phyloP scores from a whole-genome alignment of 306 rosid genomes.

The Cyamopsis tetragonoloba region DNA sequence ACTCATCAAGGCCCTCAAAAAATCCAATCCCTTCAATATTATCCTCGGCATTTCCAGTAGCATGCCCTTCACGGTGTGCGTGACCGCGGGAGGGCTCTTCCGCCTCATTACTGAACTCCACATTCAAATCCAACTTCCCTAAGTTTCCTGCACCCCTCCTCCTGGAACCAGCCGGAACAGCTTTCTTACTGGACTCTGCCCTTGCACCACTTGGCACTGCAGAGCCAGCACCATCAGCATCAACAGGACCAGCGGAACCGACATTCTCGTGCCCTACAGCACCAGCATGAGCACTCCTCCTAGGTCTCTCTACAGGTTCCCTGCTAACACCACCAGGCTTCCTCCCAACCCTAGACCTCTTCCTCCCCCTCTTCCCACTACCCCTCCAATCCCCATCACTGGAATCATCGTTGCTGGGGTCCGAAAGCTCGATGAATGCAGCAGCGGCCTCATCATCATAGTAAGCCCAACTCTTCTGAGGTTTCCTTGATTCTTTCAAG shows the following conservation, averaged over 20 bases:
- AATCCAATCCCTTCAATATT: constrained; percentile 73
- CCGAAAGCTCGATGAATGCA: constrained; percentile 46
- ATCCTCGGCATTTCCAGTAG: constrained; percentile 60
- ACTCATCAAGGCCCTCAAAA: constrained; percentile 96
- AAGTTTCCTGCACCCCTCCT: constrained; percentile 62
- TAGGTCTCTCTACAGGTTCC: constrained; percentile 36
- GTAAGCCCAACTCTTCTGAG: constrained; percentile 35
- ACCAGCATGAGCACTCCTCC: constrained; percentile 37
- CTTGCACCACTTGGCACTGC: constrained; percentile 23
- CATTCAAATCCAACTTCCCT: constrained; percentile 88
- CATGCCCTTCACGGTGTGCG: constrained; percentile 44
- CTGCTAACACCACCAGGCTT: constrained; percentile 30
- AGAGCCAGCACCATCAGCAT: neutral
- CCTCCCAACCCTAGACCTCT: constrained; percentile 26
- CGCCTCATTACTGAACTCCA: constrained; percentile 82
- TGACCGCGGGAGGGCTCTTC: constrained; percentile 56
- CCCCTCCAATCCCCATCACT: constrained; percentile 71
- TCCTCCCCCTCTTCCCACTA: constrained; percentile 30
- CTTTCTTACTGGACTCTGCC: constrained; percentile 49
- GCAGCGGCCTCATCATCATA: constrained; percentile 59
- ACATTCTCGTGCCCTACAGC: constrained; percentile 31
- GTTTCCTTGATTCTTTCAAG: constrained; percentile 29
- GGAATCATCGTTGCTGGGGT: constrained; percentile 67
- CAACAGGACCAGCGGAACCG: constrained; percentile 31
- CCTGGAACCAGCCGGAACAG: constrained; percentile 36